Evolutionary conservation across 345 rosid genomes (phyloP).

Genomic region (Bruguiera gymnorhiza): DNA sequence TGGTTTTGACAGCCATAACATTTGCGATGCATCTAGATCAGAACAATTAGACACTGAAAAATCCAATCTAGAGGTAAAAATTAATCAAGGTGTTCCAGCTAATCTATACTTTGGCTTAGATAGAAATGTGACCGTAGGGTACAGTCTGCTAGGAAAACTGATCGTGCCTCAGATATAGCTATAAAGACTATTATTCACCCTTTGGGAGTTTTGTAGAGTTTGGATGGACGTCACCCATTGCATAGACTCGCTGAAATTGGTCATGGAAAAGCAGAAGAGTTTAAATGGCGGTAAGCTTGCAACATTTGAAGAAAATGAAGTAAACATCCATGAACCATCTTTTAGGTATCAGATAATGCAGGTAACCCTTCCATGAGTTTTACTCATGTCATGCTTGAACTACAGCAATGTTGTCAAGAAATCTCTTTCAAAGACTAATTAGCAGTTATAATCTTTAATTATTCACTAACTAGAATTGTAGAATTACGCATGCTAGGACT

Average conservation of each 20-base stretch:
- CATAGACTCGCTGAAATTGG: slow-evolving; percentile 62
- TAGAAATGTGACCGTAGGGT: background rate
- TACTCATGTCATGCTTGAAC: background rate
- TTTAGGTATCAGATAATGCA: background rate
- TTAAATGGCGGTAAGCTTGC: slow-evolving; percentile 5
- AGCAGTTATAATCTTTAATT: slow-evolving; percentile 2
- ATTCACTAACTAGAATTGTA: background rate
- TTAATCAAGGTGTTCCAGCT: background rate
- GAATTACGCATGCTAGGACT: background rate
- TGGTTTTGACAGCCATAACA: background rate
- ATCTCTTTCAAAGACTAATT: background rate
- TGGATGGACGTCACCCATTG: slow-evolving; percentile 87
- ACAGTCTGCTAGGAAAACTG: background rate
- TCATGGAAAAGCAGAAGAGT: slow-evolving; percentile 6
- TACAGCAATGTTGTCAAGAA: background rate
- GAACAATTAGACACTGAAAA: background rate
- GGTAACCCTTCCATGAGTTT: slow-evolving; percentile 3
- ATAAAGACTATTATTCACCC: slow-evolving; percentile 74
- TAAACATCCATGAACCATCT: background rate
- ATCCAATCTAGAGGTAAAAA: background rate
- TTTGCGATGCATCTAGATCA: slow-evolving; percentile 1
- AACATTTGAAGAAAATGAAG: slow-evolving; percentile 6
- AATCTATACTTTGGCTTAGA: background rate
- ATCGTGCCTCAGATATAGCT: slow-evolving; percentile 64
- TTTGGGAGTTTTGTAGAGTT: slow-evolving; percentile 70